Percentiles rank a stretch among this genome's conserved stretches.
Conservation (phyloP, 1,284 basidiomycete genomes). For the Trichosporon ovoides region DNA sequence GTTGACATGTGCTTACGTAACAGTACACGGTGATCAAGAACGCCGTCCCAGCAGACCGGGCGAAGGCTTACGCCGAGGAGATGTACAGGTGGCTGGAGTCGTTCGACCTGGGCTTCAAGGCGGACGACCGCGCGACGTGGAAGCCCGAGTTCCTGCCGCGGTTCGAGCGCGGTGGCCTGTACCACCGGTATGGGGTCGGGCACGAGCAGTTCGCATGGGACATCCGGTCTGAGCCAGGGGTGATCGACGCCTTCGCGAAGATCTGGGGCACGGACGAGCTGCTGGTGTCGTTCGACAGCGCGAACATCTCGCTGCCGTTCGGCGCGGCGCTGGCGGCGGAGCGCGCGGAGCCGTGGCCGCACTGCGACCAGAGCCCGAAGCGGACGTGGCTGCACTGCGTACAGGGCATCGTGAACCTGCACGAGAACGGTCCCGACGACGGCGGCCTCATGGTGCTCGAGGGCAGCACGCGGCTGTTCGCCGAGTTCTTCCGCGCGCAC, state of each 20-base stretch:
- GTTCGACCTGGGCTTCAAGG: conserved; percentile 44
- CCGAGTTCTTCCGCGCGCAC: conserved; percentile 44
- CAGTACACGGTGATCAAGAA: conserved; percentile 43
- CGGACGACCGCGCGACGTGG: conserved; percentile 45
- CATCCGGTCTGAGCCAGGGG: conserved; percentile 40
- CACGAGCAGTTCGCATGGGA: conserved; percentile 50
- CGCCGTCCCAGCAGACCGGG: conserved; percentile 35
- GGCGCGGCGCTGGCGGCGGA: conserved; percentile 26
- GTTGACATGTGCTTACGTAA: not conserved
- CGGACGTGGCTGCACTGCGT: conserved; percentile 45
- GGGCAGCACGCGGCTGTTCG: conserved; percentile 39
- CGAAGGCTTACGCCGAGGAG: conserved; percentile 36
- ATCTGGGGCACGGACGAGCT: conserved; percentile 49
- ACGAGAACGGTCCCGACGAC: conserved; percentile 47
- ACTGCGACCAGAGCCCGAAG: conserved; percentile 45
- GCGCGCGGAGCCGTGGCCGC: conserved; percentile 39
- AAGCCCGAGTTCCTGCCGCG: conserved; percentile 39
- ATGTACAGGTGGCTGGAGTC: conserved; percentile 44
- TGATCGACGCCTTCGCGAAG: conserved; percentile 43
- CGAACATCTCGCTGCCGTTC: conserved; percentile 46
- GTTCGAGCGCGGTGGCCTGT: conserved; percentile 39
- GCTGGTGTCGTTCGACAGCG: conserved; percentile 41
- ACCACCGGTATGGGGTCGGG: conserved; percentile 37
- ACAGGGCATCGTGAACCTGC: conserved; percentile 49
- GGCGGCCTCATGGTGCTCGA: conserved; percentile 50